Percentiles rank a stretch among this genome's conserved stretches.
These are phyloP conservation scores for Rhizopus delemar DNA, from an alignment of 371 early-diverging fungal species.

Conservation along the genomic window DNA sequence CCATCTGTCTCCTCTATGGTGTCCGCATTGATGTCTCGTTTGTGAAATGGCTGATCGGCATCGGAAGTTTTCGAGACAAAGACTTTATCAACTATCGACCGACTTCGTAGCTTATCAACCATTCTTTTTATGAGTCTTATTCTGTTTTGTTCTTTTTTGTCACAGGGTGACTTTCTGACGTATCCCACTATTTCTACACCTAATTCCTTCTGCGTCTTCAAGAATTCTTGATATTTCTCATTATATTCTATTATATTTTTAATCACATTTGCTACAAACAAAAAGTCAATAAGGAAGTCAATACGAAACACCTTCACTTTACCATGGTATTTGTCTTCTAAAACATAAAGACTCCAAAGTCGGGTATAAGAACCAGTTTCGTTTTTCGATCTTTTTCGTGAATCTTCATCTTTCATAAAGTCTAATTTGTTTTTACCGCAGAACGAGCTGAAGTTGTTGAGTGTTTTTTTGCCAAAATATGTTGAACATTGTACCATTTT, in stretches of 20 bases:
- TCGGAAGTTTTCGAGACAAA: constrained; percentile 15
- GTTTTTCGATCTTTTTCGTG: constrained; percentile 16
- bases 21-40: constrained; percentile 13
- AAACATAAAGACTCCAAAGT: constrained; percentile 20
- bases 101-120: constrained; percentile 14
- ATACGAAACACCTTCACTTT: constrained; percentile 19
- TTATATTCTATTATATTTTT: constrained; percentile 9
- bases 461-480: constrained; percentile 19
- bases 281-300: constrained; percentile 23
- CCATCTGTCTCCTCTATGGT: constrained; percentile 13
- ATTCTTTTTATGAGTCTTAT: constrained; percentile 6
- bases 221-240: constrained; percentile 1
- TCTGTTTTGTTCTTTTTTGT: constrained; percentile 13
- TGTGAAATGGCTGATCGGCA: constrained; percentile 13
- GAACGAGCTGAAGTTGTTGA: constrained; percentile 19
- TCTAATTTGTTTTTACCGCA: constrained; percentile 16
- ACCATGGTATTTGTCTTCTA: constrained; percentile 16
- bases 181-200: constrained; percentile 8
- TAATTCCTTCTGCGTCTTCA: constrained; percentile 3
- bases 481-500: constrained; percentile 17
- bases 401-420: constrained; percentile 9
- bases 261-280: constrained; percentile 21
- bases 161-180: constrained; percentile 9
- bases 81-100: constrained; percentile 14
- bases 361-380: constrained; percentile 16